Evolutionary conservation across 208 protist genomes (phyloP).

Genomic region (Leishmania martiniquensis): DNA sequence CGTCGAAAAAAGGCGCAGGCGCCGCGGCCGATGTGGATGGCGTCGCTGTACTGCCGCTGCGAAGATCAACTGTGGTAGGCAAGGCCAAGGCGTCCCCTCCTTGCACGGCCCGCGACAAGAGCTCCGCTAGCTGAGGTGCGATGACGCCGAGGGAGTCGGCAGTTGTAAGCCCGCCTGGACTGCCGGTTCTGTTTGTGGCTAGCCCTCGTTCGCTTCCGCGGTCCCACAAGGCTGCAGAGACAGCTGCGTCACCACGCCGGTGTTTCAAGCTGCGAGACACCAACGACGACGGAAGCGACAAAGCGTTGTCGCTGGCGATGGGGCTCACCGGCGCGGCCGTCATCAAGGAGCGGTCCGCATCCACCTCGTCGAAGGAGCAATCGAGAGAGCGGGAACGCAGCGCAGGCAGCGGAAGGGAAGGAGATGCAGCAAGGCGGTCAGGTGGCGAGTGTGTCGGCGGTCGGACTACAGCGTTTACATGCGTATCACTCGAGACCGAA

Average conservation of each 20-base stretch:
- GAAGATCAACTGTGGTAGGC: background rate
- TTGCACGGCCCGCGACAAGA: slow-evolving; percentile 24
- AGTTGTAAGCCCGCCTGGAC: background rate
- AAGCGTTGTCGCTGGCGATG: slow-evolving; percentile 23
- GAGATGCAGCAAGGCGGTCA: background rate
- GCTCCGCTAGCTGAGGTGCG: slow-evolving; percentile 14
- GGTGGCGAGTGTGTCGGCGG: background rate
- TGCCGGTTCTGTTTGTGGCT: background rate
- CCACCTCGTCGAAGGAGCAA: background rate
- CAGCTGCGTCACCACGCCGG: background rate
- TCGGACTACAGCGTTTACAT: background rate
- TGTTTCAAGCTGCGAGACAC: background rate
- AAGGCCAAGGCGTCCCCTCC: background rate
- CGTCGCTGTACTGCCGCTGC: background rate
- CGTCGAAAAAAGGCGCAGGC: slow-evolving; percentile 15
- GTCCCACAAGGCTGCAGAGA: background rate
- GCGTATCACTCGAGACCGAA: background rate
- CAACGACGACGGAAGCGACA: slow-evolving; percentile 20
- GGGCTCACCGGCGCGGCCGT: slow-evolving; percentile 21
- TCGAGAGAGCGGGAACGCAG: background rate
- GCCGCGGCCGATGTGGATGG: background rate
- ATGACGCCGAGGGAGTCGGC: background rate
- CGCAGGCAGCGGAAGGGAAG: background rate
- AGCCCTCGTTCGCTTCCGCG: background rate
- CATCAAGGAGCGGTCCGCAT: background rate